Base-by-base conservation (phyloP, 352 stramenopile species). In the Globisporangium takayamanum region DNA sequence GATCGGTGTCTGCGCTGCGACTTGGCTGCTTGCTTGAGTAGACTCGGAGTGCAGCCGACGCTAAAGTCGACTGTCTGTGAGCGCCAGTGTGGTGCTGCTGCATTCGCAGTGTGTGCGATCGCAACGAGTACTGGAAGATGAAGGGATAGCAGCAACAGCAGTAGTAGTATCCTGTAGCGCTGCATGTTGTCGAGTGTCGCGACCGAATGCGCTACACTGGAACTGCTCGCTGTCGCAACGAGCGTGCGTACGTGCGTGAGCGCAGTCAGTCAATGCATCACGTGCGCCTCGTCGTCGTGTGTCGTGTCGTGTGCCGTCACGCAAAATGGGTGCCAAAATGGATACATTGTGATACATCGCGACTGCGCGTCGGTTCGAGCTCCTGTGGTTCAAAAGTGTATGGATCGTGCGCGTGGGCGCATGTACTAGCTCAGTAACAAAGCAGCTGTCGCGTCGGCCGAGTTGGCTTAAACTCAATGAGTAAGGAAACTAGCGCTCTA, bases 381-480 rank as follows among this genome's bases (percentile, higher is more conserved):
- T 1, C 11, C 0, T 10, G 16, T 42, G 37, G 14, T 45, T 45
- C 39, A 46, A 46, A 46, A 46, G 5, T 49, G 44, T 11, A 11
- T 3, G n/a, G 12, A 2, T 12, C 46, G 44, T 49, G 5, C 50
- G 50, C 30, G 22, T 37, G 58, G 58, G 26, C 14, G 44, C n/a
- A 4, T 7, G 1, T 1, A 16, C 2, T 0, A 2, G 11, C 6
- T 46, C 0, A 37, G 2, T 26, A 0, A 14, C 7, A n/a, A 16
- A 0, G 14, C 2, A 3, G 3, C 0, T 5, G 5, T 26, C 22
- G 0, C 25, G 15, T 1, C 3, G 1, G 18, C 10, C 14, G 53
- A 60, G 7, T 37, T 74, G 80, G 84, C 84, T 93, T 93, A 93
- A 93, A 93, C 84, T 93, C 84, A 91, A 93, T 93, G 84, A 93